Evolutionary conservation across 768 basidiomycete genomes (phyloP), one percentile per base, ranked within the genome.

Genomic region (Pisolithus tinctorius): DNA sequence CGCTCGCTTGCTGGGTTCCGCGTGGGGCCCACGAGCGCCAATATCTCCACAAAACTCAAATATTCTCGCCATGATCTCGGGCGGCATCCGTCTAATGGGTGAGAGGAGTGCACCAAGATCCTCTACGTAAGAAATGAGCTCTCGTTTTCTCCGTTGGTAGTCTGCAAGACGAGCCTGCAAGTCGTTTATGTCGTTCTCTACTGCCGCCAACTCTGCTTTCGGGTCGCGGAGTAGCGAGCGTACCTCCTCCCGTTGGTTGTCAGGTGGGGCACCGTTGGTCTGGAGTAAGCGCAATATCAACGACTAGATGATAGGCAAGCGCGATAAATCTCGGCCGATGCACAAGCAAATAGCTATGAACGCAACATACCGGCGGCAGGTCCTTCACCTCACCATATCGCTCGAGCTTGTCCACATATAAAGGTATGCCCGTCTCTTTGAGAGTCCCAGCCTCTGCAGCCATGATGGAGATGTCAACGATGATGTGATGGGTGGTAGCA

Each of bases 31-130:
- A 5, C 48, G 65, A 6, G 51, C 63, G 47, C 54, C 50, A 49
- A 62, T 45, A 40, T 65, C 64, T 2, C 63, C 63, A 13, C 64
- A 65, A 57, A 67, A 67, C 50, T 65, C 65, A 30, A 66, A 66
- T 4, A 66, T 58, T 43, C 65, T 62, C 41, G 63, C 57, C 58
- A 66, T 65, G 58, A 66, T 66, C 56, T 66, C 64, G 23, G 65
- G 64, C 11, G 64, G 64, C 63, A 66, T 65, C 44, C 63, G 63
- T 23, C 55, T 64, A 53, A 66, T 66, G 45, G 64, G 64, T 17
- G 64, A 65, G 25, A 65, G 60, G 51, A 67, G 61, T n/a, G 64
- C 65, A 49, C 57, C 63, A 46, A 65, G 64, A 54, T 65, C 64
- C 53, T 67, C 64, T 48, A 65, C 61, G 50, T 65, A 67, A 27